Conservation (phyloP, 768 basidiomycete species). For the Cantharellus anzutake region DNA sequence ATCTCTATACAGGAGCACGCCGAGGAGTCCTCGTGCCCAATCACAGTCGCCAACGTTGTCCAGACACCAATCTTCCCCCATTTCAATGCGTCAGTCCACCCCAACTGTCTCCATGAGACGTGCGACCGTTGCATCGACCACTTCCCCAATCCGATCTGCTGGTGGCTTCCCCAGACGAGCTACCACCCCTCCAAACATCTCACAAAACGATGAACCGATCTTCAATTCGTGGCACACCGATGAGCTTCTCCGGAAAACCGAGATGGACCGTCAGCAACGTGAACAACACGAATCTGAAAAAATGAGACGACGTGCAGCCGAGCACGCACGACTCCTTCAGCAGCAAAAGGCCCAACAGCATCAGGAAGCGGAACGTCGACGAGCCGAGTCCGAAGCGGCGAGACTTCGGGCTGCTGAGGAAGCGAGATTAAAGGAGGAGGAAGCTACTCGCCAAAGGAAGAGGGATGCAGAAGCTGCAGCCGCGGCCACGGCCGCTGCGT, state of each 20-base stretch:
- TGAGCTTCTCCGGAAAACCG: background rate
- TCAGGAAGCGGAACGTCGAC: background rate
- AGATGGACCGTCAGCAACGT: background rate
- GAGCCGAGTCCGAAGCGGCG: background rate
- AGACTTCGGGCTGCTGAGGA: background rate
- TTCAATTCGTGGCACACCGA: background rate
- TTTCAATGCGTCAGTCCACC: background rate
- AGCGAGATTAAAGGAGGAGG: background rate
- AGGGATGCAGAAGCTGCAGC: background rate
- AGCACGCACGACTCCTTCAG: background rate
- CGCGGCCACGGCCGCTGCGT: background rate
- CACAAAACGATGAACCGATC: background rate
- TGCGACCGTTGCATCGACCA: background rate
- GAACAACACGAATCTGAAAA: background rate
- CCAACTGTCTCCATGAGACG: background rate
- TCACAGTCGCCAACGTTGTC: background rate
- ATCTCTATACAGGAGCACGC: no score
- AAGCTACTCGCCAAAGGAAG: background rate
- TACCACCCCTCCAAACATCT: background rate
- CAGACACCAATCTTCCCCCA: background rate
- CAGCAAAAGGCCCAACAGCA: no score
- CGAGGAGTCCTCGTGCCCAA: no score
- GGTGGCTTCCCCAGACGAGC: background rate
- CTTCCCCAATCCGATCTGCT: background rate
- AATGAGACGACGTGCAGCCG: background rate